Percentiles rank a stretch among this genome's conserved stretches.
Evolutionary conservation across 352 stramenopile species (phyloP).

Genomic region (Globisporangium megalacanthum): DNA sequence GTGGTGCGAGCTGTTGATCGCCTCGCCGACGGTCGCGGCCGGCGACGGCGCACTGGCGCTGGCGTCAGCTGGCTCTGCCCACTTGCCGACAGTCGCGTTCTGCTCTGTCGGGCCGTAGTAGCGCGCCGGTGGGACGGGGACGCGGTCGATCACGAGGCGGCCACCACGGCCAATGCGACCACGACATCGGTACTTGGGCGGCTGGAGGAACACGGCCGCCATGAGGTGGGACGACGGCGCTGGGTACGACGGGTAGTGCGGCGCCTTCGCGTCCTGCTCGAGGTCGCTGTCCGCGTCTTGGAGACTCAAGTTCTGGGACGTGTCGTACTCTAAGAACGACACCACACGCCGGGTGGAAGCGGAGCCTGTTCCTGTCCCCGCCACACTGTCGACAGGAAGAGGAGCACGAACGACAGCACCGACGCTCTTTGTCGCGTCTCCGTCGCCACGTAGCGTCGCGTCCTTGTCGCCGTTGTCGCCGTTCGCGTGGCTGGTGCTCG

Average conservation of each 20-base stretch:
- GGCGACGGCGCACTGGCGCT: conserved; percentile 9
- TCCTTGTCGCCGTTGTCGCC: not conserved
- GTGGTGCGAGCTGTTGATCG: conserved; percentile 43
- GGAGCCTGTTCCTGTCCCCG: not conserved
- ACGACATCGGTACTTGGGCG: conserved; percentile 64
- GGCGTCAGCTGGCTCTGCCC: not conserved
- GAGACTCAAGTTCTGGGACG: conserved; percentile 56
- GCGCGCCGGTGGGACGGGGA: conserved; percentile 43
- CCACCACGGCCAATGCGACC: conserved; percentile 68
- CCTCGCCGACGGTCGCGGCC: conserved; percentile 17
- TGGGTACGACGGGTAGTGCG: conserved; percentile 63
- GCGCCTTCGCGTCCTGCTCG: conserved; percentile 14
- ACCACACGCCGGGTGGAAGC: conserved; percentile 7
- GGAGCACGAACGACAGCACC: not conserved
- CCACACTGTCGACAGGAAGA: not conserved
- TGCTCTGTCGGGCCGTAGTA: conserved; percentile 53
- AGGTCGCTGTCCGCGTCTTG: conserved; percentile 19
- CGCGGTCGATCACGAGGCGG: conserved; percentile 68
- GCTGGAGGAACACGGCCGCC: conserved; percentile 60
- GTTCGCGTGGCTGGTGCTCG: not conserved
- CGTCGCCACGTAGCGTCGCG: too few species aligned
- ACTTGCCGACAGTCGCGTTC: conserved; percentile 30
- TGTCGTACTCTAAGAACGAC: conserved; percentile 80
- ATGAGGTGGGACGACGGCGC: conserved; percentile 54
- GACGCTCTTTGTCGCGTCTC: not conserved